phyloP scores from a whole-genome alignment of 495 filamentous ascomycete species.

The Penicillium longicatenatum region DNA sequence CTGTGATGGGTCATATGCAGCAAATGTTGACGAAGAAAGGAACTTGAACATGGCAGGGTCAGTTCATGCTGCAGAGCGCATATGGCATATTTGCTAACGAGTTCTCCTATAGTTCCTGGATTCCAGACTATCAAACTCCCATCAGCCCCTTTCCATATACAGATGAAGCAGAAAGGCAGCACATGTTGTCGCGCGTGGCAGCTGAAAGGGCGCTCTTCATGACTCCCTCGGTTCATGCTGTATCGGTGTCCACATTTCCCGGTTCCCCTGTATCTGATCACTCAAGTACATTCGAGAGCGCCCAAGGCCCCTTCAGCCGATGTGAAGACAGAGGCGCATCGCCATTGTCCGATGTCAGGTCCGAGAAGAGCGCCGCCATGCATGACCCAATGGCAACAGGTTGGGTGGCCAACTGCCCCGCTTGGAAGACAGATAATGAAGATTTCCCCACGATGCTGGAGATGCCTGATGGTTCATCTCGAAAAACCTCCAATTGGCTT shows the following conservation, averaged over 20 bases:
- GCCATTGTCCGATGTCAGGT: neutral
- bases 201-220: conserved; percentile 43
- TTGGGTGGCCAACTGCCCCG: conserved; percentile 1
- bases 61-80: neutral
- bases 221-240: conserved; percentile 17
- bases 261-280: conserved; percentile 25
- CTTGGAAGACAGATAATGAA: conserved; percentile 10
- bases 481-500: conserved; percentile 40
- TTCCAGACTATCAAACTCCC: neutral
- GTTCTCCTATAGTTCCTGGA: neutral
- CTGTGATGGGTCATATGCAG: conserved; percentile 1
- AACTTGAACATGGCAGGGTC: neutral
- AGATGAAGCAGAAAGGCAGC: conserved; percentile 12
- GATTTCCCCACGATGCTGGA: conserved; percentile 33
- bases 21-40: neutral
- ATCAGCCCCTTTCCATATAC: conserved; percentile 1
- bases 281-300: conserved; percentile 29
- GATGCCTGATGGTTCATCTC: conserved; percentile 43
- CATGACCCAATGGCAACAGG: neutral
- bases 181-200: conserved; percentile 27
- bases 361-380: neutral
- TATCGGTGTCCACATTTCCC: conserved; percentile 11
- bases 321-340: conserved; percentile 22
- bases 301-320: conserved; percentile 12
- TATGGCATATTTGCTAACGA: neutral